Evolutionary conservation across 2,329 filamentous ascomycete genomes (phyloP).

Genomic region (Cladosporium austrohemisphaericum): DNA sequence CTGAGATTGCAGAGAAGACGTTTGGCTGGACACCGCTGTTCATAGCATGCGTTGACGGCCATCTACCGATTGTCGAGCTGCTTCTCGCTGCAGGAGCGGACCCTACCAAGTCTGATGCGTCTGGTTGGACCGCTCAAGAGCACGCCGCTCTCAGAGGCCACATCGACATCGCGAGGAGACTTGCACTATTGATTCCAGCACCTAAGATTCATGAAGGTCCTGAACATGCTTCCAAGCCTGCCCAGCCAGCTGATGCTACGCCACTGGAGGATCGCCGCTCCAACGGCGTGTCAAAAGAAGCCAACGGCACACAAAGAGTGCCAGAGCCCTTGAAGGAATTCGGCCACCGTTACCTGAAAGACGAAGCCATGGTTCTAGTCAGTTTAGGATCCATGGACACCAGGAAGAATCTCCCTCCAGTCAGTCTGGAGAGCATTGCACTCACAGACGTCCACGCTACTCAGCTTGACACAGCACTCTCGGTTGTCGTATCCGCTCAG

Average conservation of each 20-base stretch:
- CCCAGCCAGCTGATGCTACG: constrained; percentile 24
- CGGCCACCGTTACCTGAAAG: constrained; percentile 87
- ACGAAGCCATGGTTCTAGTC: constrained; percentile 85
- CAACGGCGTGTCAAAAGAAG: constrained; percentile 37
- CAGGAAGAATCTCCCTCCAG: constrained; percentile 73
- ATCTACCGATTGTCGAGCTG: constrained; percentile 68
- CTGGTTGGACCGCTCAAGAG: constrained; percentile 90
- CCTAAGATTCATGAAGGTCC: constrained; percentile 31
- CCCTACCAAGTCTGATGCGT: constrained; percentile 70
- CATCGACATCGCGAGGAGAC: constrained; percentile 68
- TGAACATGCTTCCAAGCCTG: constrained; percentile 3
- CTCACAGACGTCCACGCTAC: constrained; percentile 85
- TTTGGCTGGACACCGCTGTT: constrained; percentile 97
- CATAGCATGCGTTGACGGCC: constrained; percentile 85
- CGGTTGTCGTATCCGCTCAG: constrained; percentile 80
- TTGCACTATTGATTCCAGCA: constrained; percentile 55
- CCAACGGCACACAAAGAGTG: constrained; percentile 34
- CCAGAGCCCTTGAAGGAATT: constrained; percentile 88
- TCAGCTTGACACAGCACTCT: constrained; percentile 89
- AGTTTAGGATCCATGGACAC: constrained; percentile 94
- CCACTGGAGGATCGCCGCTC: constrained; percentile 45
- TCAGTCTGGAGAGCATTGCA: constrained; percentile 83
- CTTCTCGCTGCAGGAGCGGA: constrained; percentile 76
- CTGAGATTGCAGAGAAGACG: constrained; percentile 74
- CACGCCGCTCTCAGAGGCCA: constrained; percentile 90